These are phyloP conservation scores for Cantharellus cinnabarinus DNA, from an alignment of 768 basidiomycete species.

Conservation along the genomic window DNA sequence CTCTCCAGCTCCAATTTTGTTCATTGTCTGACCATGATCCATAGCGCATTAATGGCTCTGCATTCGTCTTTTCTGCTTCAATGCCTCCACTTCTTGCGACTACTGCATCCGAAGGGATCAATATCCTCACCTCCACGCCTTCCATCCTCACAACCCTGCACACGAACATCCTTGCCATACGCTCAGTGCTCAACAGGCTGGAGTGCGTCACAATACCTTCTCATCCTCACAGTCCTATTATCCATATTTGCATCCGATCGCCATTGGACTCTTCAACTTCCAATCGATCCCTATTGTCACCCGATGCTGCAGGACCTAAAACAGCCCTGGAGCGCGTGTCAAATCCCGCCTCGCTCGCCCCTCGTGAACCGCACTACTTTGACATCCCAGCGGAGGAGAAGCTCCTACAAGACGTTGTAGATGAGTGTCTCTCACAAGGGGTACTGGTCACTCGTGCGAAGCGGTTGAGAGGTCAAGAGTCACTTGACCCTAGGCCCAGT, in stretches of 20 bases:
- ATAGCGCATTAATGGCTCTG: conserved; percentile 85
- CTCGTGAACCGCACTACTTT: conserved; percentile 26
- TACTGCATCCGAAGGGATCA: conserved; percentile 69
- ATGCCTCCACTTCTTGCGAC: conserved; percentile 81
- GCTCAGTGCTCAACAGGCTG: conserved; percentile 60
- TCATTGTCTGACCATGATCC: not conserved
- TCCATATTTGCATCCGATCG: conserved; percentile 53
- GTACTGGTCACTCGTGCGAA: conserved; percentile 75
- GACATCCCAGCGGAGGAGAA: conserved; percentile 54
- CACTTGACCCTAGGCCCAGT: conserved; percentile 59
- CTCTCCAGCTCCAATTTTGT: not conserved
- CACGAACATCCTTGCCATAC: conserved; percentile 60
- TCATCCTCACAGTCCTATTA: conserved; percentile 67
- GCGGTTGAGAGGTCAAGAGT: conserved; percentile 66
- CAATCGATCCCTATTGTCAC: conserved; percentile 2
- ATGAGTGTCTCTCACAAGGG: conserved; percentile 61
- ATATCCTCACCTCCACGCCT: conserved; percentile 53
- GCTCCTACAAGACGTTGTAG: conserved; percentile 79
- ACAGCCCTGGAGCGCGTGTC: conserved; percentile 14
- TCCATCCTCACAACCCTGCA: conserved; percentile 56
- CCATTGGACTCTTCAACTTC: conserved; percentile 10
- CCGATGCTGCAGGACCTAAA: conserved; percentile 13
- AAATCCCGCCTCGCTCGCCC: conserved; percentile 25
- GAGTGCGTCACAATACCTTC: conserved; percentile 70
- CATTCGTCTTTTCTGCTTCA: conserved; percentile 91